phyloP scores from a whole-genome alignment of 2,329 filamentous ascomycete genomes.

The Polytolypa hystricis region DNA sequence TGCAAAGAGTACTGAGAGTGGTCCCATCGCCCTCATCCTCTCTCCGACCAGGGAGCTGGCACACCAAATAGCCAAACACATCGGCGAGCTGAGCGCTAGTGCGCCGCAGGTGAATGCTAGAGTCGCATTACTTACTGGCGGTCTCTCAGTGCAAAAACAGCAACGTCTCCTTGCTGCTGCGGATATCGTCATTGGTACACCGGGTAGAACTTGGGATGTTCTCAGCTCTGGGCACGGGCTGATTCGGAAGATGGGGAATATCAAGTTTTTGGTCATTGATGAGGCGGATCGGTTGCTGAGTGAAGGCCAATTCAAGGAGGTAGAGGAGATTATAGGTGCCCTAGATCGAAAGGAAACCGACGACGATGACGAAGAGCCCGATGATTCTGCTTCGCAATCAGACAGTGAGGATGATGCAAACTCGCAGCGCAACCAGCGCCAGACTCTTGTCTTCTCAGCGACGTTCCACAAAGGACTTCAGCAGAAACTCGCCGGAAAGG shows the following conservation, averaged over 20 bases:
- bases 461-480: slow-evolving; percentile 89
- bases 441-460: slow-evolving; percentile 92
- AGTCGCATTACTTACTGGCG: slow-evolving; percentile 83
- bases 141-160: slow-evolving; percentile 89
- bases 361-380: slow-evolving; percentile 26
- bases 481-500: slow-evolving; percentile 76
- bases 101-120: slow-evolving; percentile 49
- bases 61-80: slow-evolving; percentile 77
- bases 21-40: slow-evolving; percentile 66
- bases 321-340: slow-evolving; percentile 73
- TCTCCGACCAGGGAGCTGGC: slow-evolving; percentile 90
- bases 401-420: slow-evolving; percentile 38
- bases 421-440: slow-evolving; percentile 39
- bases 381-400: slow-evolving; percentile 17
- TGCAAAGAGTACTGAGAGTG: slow-evolving; percentile 26
- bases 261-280: slow-evolving; percentile 79
- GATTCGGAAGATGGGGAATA: slow-evolving; percentile 57
- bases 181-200: slow-evolving; percentile 87
- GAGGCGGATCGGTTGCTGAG: slow-evolving; percentile 88
- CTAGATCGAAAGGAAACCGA: slow-evolving; percentile 54
- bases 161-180: slow-evolving; percentile 71
- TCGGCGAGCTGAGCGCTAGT: slow-evolving; percentile 60
- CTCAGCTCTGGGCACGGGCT: slow-evolving; percentile 64
- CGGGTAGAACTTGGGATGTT: slow-evolving; percentile 89
- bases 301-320: slow-evolving; percentile 90